Conservation (phyloP, 2,329 filamentous ascomycete genomes). For the Stemphylium beticola region DNA sequence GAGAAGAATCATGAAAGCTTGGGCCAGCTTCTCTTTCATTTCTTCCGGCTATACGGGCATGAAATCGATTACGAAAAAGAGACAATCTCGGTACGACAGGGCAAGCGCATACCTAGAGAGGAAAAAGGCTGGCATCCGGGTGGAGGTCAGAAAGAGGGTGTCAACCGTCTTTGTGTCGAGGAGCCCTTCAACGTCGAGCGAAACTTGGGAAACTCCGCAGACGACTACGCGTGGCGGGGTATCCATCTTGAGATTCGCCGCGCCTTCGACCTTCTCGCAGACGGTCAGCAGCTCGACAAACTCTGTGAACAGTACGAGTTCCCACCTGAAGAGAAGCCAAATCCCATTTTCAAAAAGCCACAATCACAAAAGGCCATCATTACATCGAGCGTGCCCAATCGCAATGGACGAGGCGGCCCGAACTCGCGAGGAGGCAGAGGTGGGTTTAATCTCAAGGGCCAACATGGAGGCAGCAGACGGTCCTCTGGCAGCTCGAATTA, state of each 20-base stretch:
- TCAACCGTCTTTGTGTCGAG: slow-evolving; percentile 88
- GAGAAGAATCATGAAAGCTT: slow-evolving; percentile 79
- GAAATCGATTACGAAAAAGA: slow-evolving; percentile 88
- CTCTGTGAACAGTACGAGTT: slow-evolving; percentile 89
- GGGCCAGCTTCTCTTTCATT: slow-evolving; percentile 88
- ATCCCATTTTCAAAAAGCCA: slow-evolving; percentile 59
- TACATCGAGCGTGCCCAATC: slow-evolving; percentile 55
- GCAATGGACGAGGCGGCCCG: slow-evolving; percentile 55
- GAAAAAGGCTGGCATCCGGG: slow-evolving; percentile 86
- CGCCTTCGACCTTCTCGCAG: slow-evolving; percentile 81
- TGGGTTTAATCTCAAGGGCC: slow-evolving; percentile 57
- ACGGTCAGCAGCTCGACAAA: slow-evolving; percentile 74
- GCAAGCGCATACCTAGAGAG: slow-evolving; percentile 76
- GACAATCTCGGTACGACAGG: slow-evolving; percentile 84
- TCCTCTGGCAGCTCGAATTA: slow-evolving; percentile 63
- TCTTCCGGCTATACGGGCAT: slow-evolving; percentile 93
- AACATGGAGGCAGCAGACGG: slow-evolving; percentile 55
- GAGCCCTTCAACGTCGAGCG: slow-evolving; percentile 91
- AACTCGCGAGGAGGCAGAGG: slow-evolving; percentile 54
- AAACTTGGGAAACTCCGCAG: slow-evolving; percentile 94
- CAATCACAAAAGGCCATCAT: slow-evolving; percentile 62
- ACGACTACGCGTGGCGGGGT: slow-evolving; percentile 91
- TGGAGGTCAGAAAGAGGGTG: slow-evolving; percentile 54
- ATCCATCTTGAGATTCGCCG: slow-evolving; percentile 87
- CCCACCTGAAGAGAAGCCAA: slow-evolving; percentile 75